Conservation (phyloP, 2,329 filamentous ascomycete species). For the Monosporascus sp. region DNA sequence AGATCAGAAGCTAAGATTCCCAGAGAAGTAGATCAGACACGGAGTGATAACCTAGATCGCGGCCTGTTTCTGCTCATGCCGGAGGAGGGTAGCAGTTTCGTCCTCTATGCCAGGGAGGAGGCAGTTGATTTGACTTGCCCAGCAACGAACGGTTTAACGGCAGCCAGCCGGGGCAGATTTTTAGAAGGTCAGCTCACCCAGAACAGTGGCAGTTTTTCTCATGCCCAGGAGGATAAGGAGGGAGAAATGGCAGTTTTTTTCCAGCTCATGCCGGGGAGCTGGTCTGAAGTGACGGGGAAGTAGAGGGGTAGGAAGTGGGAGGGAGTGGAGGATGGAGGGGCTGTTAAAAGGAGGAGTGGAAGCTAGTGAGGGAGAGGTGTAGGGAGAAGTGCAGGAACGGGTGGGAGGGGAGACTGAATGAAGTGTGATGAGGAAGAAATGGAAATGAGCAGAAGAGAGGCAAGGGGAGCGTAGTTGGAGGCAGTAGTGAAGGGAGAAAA, state of each 20-base stretch:
- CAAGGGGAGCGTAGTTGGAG: neutral
- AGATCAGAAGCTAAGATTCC: neutral
- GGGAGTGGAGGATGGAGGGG: too few species aligned
- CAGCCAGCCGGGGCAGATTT: too few species aligned
- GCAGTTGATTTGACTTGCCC: too few species aligned
- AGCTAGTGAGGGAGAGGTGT: neutral
- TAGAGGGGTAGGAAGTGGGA: neutral
- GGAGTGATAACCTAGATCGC: neutral
- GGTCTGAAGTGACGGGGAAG: neutral
- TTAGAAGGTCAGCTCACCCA: too few species aligned
- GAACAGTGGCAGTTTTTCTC: too few species aligned
- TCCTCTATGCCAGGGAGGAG: too few species aligned
- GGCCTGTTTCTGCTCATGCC: too few species aligned
- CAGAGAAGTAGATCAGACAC: neutral
- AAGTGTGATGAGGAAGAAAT: neutral
- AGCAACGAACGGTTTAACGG: too few species aligned
- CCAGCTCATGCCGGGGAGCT: too few species aligned
- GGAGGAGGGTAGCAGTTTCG: too few species aligned
- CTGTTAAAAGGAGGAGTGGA: neutral
- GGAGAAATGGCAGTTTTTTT: too few species aligned
- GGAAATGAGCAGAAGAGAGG: neutral
- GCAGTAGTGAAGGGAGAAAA: neutral
- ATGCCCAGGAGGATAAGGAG: neutral
- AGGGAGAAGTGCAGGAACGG: neutral
- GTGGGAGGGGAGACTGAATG: neutral